phyloP scores from a whole-genome alignment of 1,284 basidiomycete genomes.

The Puccinia hordei region DNA sequence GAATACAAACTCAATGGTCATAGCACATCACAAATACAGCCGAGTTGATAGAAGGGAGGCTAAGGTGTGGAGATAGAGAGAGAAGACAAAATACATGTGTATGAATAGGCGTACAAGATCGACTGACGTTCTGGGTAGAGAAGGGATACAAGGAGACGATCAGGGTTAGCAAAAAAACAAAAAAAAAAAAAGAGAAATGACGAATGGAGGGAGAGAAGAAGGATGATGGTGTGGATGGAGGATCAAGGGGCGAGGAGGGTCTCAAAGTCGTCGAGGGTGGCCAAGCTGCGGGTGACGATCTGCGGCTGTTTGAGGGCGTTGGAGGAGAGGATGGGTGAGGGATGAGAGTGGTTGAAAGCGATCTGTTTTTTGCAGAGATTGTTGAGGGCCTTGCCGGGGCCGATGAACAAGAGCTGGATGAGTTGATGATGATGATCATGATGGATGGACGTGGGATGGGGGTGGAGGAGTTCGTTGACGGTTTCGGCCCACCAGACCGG shows the following conservation, averaged over 20 bases:
- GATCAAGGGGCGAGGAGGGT: neutral
- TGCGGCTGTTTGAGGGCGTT: neutral
- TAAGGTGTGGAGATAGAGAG: no score
- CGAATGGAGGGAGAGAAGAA: no score
- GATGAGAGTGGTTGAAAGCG: slow-evolving; percentile 7
- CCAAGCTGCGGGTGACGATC: slow-evolving; percentile 44
- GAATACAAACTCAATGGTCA: no score
- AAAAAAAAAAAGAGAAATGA: no score
- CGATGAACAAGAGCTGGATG: slow-evolving; percentile 55
- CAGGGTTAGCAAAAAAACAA: no score
- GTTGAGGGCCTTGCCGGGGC: slow-evolving; percentile 57
- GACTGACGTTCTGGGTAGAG: no score
- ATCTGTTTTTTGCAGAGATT: slow-evolving; percentile 56
- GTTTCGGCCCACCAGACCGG: slow-evolving; percentile 57
- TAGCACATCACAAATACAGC: no score
- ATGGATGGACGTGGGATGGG: neutral
- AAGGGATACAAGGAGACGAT: no score
- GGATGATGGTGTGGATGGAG: neutral
- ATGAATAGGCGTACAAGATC: no score
- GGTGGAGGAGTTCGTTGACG: slow-evolving; percentile 52
- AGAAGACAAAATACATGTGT: no score
- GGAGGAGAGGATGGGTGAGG: neutral
- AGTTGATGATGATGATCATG: slow-evolving; percentile 31
- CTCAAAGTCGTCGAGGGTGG: slow-evolving; percentile 51
- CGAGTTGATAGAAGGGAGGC: no score